Evolutionary conservation across 1,284 basidiomycete genomes (phyloP), one percentile per base, ranked within the genome.

Genomic region (Afroboletus lepidellus): DNA sequence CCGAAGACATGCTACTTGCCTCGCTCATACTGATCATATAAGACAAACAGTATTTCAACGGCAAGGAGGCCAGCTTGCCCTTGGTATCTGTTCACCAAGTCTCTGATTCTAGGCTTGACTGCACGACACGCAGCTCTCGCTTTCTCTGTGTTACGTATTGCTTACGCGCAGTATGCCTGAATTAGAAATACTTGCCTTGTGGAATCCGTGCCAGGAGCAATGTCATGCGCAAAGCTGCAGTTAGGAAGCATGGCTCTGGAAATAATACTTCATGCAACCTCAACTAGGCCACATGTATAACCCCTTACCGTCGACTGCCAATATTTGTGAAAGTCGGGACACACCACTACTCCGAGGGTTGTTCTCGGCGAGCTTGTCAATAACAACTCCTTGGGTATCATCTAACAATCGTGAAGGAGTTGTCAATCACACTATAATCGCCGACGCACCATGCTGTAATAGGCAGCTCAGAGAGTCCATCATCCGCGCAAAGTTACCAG

Each of bases 401-500:
- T 52, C 62, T 66, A 13, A 44, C 0, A 16, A 12, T 15, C 5
- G 24, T 60, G 1, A 61, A 37, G 8, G 3, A 30, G 11, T 20
- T 15, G 2, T 23, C 8, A 32, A 9, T 34, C 30, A 5, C 32
- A 39, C 6, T 2, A n/a, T 9, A 8, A 34, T 3, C 33, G 23
- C 0, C 11, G n/a, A 55, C 58, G 30, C 12, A 69, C 64, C 50
- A 13, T 50, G 63, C 15, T 56, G 47, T 46, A 64, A 24, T 2
- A 69, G 16, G 38, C 52, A 58, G 3, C 15, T 46, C 41, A 65
- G 16, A 4, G 56, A 54, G 2, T 64, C 55, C 63, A 67, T 65
- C 8, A 46, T 56, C 15, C 55, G 55, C 13, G 46, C 57, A 36
- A 66, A 66, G 45, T 53, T 55, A 4, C 15, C 36, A 18, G 6